Conservation (phyloP, 169 alveolate species). For the Besnoitia besnoiti region DNA sequence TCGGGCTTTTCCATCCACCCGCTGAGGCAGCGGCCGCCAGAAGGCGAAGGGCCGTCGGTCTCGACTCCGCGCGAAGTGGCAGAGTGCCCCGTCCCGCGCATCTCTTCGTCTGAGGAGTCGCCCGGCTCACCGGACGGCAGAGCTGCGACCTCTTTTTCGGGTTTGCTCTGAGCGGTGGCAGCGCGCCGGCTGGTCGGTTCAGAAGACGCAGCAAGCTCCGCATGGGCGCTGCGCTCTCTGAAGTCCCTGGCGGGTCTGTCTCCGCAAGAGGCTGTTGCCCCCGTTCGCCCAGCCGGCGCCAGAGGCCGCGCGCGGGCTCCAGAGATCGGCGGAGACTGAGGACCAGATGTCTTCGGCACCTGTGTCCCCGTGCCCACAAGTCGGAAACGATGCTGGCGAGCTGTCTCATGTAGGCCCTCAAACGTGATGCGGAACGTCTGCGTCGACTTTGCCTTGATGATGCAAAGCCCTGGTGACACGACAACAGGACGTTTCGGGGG, state of each 20-base stretch:
- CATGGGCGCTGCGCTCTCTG: background rate
- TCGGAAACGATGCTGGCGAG: background rate
- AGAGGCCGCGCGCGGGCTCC: background rate
- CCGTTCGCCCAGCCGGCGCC: background rate
- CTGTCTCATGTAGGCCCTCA: background rate
- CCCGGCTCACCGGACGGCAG: background rate
- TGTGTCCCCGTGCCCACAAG: background rate
- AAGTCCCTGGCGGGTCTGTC: background rate
- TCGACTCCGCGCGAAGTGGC: too few species aligned
- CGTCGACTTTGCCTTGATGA: constrained; percentile 21
- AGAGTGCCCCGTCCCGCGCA: background rate
- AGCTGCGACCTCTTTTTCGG: background rate
- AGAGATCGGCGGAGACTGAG: background rate
- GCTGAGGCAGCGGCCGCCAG: too few species aligned
- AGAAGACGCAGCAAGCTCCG: too few species aligned
- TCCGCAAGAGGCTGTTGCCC: background rate
- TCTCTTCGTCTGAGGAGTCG: background rate
- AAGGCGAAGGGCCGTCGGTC: too few species aligned
- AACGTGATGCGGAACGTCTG: background rate
- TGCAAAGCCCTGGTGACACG: background rate
- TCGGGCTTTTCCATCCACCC: too few species aligned
- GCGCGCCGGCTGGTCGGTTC: background rate
- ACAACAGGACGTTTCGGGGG: background rate
- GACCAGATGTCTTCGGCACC: background rate
- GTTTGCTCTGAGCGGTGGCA: background rate